Conservation (phyloP, 768 basidiomycete genomes). For the Russula ochroleuca region DNA sequence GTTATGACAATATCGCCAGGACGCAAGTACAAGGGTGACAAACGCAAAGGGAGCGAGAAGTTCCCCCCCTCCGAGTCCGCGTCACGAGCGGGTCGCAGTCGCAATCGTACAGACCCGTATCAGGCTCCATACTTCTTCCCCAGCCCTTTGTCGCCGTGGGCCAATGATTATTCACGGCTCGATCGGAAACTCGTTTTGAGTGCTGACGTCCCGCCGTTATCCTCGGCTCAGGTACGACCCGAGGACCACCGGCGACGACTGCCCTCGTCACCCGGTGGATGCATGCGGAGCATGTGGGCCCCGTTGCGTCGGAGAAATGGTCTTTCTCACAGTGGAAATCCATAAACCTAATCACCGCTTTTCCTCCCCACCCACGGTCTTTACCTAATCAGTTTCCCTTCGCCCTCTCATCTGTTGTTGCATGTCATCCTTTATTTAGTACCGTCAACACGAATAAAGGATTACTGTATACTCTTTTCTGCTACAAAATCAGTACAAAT, state of each 20-base stretch:
- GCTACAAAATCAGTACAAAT: too few species aligned
- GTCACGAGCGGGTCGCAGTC: conserved; percentile 17
- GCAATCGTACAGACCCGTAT: conserved; percentile 52
- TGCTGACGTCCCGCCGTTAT: neutral
- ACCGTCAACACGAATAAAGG: too few species aligned
- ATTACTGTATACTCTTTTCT: too few species aligned
- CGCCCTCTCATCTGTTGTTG: neutral
- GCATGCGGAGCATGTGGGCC: neutral
- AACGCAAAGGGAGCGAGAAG: neutral
- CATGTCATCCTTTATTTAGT: neutral
- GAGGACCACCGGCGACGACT: neutral
- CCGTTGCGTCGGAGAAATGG: neutral
- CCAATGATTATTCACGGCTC: conserved; percentile 33
- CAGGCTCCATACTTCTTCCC: conserved; percentile 61
- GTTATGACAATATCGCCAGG: neutral
- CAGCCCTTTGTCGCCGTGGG: conserved; percentile 41
- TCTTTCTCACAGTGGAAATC: neutral
- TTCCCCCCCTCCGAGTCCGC: neutral
- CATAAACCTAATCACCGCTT: too few species aligned
- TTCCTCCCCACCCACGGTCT: too few species aligned
- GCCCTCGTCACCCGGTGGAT: neutral
- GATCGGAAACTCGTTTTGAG: neutral
- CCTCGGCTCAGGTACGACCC: neutral
- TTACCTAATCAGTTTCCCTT: neutral
- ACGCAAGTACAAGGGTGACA: neutral